phyloP scores from a whole-genome alignment of 345 rosid species.

The Capsella bursapastoris region DNA sequence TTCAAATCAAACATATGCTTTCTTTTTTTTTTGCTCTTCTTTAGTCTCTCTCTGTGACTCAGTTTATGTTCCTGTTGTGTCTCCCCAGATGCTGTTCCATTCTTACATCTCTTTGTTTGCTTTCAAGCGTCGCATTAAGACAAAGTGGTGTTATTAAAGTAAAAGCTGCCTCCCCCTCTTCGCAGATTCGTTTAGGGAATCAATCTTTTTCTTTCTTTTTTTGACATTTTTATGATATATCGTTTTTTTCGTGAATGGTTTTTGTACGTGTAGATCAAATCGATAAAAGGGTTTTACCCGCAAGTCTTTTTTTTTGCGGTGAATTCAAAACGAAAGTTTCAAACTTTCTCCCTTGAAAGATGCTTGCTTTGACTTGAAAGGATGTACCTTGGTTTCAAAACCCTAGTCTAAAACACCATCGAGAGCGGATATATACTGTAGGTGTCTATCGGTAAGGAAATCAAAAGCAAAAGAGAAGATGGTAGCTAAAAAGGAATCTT shows the following conservation, averaged over 20 bases:
- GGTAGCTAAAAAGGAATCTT: not conserved
- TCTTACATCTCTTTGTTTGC: constrained; percentile 25
- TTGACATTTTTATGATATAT: not conserved
- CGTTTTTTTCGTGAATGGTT: constrained; percentile 21
- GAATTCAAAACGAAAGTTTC: constrained; percentile 41
- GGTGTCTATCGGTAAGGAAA: constrained; percentile 17
- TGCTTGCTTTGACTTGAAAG: constrained; percentile 41
- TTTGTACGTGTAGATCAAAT: constrained; percentile 43
- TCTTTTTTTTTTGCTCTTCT: constrained; percentile 7
- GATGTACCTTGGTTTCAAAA: constrained; percentile 31
- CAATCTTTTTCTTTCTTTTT: not conserved
- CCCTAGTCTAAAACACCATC: not conserved
- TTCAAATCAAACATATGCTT: constrained; percentile 26
- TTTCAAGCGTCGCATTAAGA: constrained; percentile 36
- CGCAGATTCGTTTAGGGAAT: constrained; percentile 28
- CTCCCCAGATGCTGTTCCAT: constrained; percentile 36
- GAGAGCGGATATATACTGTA: constrained; percentile 32
- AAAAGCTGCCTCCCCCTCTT: constrained; percentile 42
- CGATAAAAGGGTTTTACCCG: constrained; percentile 31
- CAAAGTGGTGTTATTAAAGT: constrained; percentile 42
- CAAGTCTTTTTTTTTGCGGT: constrained; percentile 30
- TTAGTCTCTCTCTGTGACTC: constrained; percentile 36
- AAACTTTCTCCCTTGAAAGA: constrained; percentile 34
- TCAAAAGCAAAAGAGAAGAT: constrained; percentile 39
- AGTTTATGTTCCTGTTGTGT: constrained; percentile 41